A percentile compares a stretch with the other conserved stretches of the same genome.
Conservation (phyloP, 805 yeast genomes). For the Candida ulmi region DNA sequence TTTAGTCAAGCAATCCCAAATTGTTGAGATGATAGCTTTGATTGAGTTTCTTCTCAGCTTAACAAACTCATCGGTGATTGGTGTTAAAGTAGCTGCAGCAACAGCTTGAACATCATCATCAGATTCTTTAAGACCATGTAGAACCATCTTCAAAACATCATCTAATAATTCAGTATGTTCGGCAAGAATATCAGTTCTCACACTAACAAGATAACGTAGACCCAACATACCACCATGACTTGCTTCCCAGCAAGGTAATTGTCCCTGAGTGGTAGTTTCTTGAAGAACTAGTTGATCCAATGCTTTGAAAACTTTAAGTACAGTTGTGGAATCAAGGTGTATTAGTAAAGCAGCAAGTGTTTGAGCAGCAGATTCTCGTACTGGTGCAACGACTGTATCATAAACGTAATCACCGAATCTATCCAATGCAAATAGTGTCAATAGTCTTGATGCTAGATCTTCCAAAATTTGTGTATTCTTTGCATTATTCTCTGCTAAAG, state of each 20-base stretch:
- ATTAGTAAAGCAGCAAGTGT: conserved; percentile 81
- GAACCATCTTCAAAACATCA: conserved; percentile 74
- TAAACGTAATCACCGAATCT: conserved; percentile 96
- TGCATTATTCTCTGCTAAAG: conserved; percentile 53
- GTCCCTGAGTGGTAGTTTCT: conserved; percentile 27
- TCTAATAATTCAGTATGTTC: conserved; percentile 51
- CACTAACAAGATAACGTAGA: conserved; percentile 83
- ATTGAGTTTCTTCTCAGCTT: conserved; percentile 45
- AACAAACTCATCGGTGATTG: conserved; percentile 88
- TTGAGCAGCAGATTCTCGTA: conserved; percentile 94
- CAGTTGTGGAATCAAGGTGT: conserved; percentile 55
- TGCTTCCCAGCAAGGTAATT: conserved; percentile 85
- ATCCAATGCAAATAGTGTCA: conserved; percentile 87
- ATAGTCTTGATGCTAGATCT: conserved; percentile 78
- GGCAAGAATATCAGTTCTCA: conserved; percentile 73
- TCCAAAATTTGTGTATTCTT: conserved; percentile 71
- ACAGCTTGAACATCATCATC: conserved; percentile 98
- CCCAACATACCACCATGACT: conserved; percentile 98
- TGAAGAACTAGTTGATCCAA: conserved; percentile 71
- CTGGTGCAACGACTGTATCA: conserved; percentile 98
- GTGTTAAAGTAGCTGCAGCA: conserved; percentile 87
- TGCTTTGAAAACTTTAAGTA: conserved; percentile 57
- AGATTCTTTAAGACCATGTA: conserved; percentile 72
- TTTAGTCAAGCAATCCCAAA: conserved; percentile 87
- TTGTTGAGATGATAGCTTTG: conserved; percentile 49